Evolutionary conservation across 2,329 filamentous ascomycete genomes (phyloP).

Genomic region (Paracamarosporium sp.): DNA sequence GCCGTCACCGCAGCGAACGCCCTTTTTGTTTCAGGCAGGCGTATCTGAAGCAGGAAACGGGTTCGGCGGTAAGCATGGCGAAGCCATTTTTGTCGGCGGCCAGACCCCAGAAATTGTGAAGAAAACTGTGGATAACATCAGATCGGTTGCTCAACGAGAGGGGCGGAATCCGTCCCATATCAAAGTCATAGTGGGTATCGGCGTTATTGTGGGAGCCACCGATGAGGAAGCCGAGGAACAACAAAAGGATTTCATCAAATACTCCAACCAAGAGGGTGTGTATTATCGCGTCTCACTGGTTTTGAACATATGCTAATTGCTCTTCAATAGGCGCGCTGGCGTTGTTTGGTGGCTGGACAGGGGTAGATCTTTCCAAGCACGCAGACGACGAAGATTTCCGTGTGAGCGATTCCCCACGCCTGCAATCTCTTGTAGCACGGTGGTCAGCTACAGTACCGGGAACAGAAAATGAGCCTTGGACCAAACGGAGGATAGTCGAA

Average conservation of each 20-base stretch:
- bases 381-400: slow-evolving; percentile 32
- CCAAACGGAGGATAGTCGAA: slow-evolving; percentile 70
- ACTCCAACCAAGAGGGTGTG: slow-evolving; percentile 49
- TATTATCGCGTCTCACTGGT: background rate
- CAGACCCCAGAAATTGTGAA: slow-evolving; percentile 56
- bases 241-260: slow-evolving; percentile 64
- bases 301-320: background rate
- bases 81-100: slow-evolving; percentile 71
- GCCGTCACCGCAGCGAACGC: slow-evolving; percentile 71
- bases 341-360: slow-evolving; percentile 76
- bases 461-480: slow-evolving; percentile 65
- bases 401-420: slow-evolving; percentile 4
- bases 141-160: slow-evolving; percentile 60
- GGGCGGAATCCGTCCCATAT: slow-evolving; percentile 66
- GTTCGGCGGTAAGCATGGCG: slow-evolving; percentile 72
- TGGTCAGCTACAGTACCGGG: slow-evolving; percentile 21
- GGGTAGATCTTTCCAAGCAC: slow-evolving; percentile 61
- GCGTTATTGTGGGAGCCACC: slow-evolving; percentile 67
- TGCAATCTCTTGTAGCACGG: slow-evolving; percentile 22
- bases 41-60: slow-evolving; percentile 67
- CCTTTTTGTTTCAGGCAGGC: slow-evolving; percentile 71
- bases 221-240: slow-evolving; percentile 69
- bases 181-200: slow-evolving; percentile 72
- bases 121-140: slow-evolving; percentile 66
- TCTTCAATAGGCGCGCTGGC: slow-evolving; percentile 51